phyloP scores from a whole-genome alignment of 768 basidiomycete genomes.

The Wakefieldia striispora region DNA sequence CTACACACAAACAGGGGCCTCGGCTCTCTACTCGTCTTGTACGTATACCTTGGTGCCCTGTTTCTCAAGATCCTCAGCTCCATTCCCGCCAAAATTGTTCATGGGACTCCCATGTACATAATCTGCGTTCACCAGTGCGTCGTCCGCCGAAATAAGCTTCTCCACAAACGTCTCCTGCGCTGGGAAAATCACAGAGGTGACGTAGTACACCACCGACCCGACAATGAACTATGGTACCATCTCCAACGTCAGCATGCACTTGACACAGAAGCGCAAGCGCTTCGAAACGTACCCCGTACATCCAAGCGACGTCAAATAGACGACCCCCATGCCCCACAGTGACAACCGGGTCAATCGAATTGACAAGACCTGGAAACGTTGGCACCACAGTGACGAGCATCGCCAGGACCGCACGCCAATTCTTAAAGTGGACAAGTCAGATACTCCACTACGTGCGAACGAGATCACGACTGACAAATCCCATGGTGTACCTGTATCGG shows the following conservation, averaged over 20 bases:
- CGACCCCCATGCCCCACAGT: conserved; percentile 55
- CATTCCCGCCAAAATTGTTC: background rate
- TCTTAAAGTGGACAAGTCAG: conserved; percentile 41
- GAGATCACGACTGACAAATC: conserved; percentile 47
- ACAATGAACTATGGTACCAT: conserved; percentile 23
- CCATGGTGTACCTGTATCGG: conserved; percentile 73
- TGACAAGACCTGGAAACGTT: conserved; percentile 73
- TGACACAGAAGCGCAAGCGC: too few relatives aligned
- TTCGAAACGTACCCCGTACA: conserved; percentile 72
- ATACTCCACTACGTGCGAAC: background rate
- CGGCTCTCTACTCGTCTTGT: background rate
- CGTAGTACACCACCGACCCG: conserved; percentile 29
- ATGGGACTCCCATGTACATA: background rate
- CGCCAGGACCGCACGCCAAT: conserved; percentile 74
- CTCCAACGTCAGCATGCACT: background rate
- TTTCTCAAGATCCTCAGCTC: conserved; percentile 5
- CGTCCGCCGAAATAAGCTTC: conserved; percentile 29
- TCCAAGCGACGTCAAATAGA: conserved; percentile 72
- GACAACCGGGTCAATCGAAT: conserved; percentile 67
- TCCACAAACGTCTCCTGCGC: conserved; percentile 29
- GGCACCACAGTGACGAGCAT: conserved; percentile 69
- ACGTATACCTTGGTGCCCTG: background rate
- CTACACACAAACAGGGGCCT: background rate
- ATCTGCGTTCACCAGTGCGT: conserved; percentile 1
- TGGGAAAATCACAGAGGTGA: conserved; percentile 29